These are phyloP conservation scores for Coemansia sp. DNA, from an alignment of 192 early-diverging fungal genomes.

Conservation along the genomic window DNA sequence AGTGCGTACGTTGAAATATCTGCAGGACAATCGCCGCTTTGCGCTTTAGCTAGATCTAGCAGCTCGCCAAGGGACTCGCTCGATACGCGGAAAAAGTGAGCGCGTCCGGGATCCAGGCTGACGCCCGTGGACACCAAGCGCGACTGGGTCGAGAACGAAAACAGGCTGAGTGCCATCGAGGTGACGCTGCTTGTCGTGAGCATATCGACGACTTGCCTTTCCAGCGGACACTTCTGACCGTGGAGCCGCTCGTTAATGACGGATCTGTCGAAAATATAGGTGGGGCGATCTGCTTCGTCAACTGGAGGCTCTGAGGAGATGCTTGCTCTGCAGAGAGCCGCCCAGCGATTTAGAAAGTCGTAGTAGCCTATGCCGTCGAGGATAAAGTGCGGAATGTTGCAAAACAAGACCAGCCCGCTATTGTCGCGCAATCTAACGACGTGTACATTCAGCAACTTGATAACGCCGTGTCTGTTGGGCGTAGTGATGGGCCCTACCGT, in stretches of 20 bases:
- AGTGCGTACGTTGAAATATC: slow-evolving; percentile 21
- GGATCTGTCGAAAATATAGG: slow-evolving; percentile 21
- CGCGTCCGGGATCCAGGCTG: slow-evolving; percentile 9
- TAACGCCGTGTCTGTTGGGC: slow-evolving; percentile 9
- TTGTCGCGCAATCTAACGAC: slow-evolving; percentile 20
- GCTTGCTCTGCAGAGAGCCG: slow-evolving; percentile 10
- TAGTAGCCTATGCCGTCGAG: slow-evolving; percentile 49
- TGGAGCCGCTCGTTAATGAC: neutral
- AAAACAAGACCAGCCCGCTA: slow-evolving; percentile 39
- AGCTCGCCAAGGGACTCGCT: slow-evolving; percentile 13
- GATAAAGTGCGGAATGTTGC: slow-evolving; percentile 49
- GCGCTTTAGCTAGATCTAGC: neutral
- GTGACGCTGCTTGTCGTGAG: slow-evolving; percentile 2
- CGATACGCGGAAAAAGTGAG: slow-evolving; percentile 35
- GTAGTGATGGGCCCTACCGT: slow-evolving; percentile 23
- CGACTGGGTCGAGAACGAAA: slow-evolving; percentile 16
- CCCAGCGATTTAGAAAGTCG: slow-evolving; percentile 39
- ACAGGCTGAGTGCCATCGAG: slow-evolving; percentile 5
- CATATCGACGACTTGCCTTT: neutral
- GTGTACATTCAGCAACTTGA: slow-evolving; percentile 32
- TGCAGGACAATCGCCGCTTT: neutral
- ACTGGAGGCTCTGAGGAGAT: neutral
- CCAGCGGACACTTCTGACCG: slow-evolving; percentile 3
- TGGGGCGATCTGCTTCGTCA: neutral
- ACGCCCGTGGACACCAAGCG: slow-evolving; percentile 16